phyloP scores from a whole-genome alignment of 352 stramenopile species.

The Phytophthora ramorum region DNA sequence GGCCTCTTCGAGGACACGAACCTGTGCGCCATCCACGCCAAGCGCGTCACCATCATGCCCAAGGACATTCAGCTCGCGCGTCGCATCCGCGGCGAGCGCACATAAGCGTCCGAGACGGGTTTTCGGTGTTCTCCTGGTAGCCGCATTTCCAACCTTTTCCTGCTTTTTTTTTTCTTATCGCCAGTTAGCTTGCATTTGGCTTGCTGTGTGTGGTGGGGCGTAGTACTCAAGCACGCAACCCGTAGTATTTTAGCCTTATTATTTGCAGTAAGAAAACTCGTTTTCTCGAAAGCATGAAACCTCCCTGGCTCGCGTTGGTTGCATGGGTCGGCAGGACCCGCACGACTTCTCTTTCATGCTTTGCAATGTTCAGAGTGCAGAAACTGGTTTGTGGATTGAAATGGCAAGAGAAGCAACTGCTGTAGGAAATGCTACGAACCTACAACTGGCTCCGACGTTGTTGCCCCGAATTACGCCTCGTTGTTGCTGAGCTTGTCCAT shows the following conservation, averaged over 20 bases:
- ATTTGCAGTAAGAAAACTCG: conserved; percentile 50
- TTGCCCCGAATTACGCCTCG: conserved; percentile 50
- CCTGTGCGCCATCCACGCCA: conserved; percentile 96
- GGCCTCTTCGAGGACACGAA: conserved; percentile 97
- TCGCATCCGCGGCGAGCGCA: conserved; percentile 92
- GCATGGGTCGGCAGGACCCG: no score
- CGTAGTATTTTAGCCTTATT: conserved; percentile 53
- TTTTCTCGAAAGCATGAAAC: conserved; percentile 16
- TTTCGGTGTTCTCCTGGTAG: conserved; percentile 6
- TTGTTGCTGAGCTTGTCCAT: conserved; percentile 92
- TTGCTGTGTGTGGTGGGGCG: conserved; percentile 49
- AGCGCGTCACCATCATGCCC: conserved; percentile 97
- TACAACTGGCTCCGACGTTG: conserved; percentile 8
- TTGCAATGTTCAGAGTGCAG: conserved; percentile 3
- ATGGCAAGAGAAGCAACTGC: background rate
- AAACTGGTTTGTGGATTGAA: background rate
- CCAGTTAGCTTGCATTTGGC: conserved; percentile 36
- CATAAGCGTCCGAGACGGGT: conserved; percentile 41
- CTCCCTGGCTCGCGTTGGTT: background rate
- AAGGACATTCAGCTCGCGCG: conserved; percentile 96
- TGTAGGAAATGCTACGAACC: background rate
- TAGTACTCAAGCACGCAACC: conserved; percentile 42
- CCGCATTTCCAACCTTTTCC: background rate
- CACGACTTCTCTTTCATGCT: background rate
- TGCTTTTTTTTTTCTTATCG: conserved; percentile 37